These are phyloP conservation scores for Hamigera avellanea DNA, from an alignment of 495 filamentous ascomycete genomes.

Conservation along the genomic window DNA sequence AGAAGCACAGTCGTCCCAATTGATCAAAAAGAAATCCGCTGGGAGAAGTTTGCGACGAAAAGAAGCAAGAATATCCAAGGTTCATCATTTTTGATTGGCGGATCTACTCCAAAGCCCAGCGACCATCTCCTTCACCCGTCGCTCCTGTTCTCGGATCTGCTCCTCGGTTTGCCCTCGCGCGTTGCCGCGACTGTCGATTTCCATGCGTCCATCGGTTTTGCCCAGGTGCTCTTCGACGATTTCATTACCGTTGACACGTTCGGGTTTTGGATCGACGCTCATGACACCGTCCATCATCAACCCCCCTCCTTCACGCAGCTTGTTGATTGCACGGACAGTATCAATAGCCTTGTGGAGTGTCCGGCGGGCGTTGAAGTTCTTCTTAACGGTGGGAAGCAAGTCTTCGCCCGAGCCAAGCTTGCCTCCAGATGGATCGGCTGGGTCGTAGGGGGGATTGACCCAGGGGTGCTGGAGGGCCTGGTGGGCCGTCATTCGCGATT, in stretches of 20 bases:
- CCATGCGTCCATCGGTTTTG: constrained; percentile 23
- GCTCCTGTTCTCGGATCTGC: constrained; percentile 51
- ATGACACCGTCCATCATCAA: constrained; percentile 72
- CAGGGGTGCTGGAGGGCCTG: constrained; percentile 84
- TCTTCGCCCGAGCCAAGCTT: constrained; percentile 47
- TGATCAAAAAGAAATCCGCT: no score
- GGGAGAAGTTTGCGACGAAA: no score
- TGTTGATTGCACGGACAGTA: constrained; percentile 96
- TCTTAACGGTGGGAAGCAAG: constrained; percentile 85
- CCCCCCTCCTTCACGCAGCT: constrained; percentile 74
- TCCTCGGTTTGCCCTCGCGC: constrained; percentile 53
- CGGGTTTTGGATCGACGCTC: constrained; percentile 50
- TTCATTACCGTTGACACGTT: constrained; percentile 34
- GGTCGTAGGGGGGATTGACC: constrained; percentile 49
- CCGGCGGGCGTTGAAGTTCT: constrained; percentile 95
- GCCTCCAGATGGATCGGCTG: constrained; percentile 1
- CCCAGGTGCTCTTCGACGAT: constrained; percentile 23
- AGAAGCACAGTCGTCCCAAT: no score
- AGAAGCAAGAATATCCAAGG: no score
- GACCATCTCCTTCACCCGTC: constrained; percentile 47
- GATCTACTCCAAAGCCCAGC: constrained; percentile 44
- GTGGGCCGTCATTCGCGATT: constrained; percentile 83
- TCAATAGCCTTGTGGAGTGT: constrained; percentile 96
- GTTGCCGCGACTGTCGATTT: constrained; percentile 46
- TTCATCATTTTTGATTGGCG: constrained; percentile 15